Evolutionary conservation across 305 asterid genomes (phyloP).

Genomic region (Rubia peregrina): DNA sequence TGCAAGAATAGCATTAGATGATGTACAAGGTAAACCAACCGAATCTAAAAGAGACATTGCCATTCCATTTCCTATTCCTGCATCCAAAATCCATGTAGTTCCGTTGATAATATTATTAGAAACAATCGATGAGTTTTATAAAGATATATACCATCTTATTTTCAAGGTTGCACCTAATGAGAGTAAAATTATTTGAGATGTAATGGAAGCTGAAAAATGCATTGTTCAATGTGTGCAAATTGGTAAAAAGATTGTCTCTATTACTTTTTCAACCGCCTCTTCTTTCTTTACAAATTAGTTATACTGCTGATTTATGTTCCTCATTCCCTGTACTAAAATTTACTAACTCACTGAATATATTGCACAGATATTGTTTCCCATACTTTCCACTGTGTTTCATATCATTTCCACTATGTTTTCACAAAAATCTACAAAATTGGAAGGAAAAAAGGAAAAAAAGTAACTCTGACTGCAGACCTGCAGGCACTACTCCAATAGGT

Average conservation of each 20-base stretch:
- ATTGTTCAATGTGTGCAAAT: background rate
- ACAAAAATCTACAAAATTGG: background rate
- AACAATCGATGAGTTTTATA: background rate
- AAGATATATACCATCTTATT: background rate
- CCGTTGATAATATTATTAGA: background rate
- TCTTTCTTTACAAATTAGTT: background rate
- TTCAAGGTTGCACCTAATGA: background rate
- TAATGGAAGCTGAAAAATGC: background rate
- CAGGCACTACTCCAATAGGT: slow-evolving; percentile 91
- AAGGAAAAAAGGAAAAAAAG: background rate
- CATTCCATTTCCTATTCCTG: slow-evolving; percentile 98
- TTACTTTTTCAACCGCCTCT: background rate
- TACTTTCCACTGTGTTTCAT: background rate
- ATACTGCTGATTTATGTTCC: background rate
- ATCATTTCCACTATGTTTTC: background rate
- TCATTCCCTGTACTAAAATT: background rate
- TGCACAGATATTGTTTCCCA: background rate
- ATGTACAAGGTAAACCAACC: slow-evolving; percentile 69
- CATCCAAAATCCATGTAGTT: slow-evolving; percentile 9
- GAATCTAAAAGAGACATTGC: slow-evolving; percentile 84
- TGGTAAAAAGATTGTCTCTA: background rate
- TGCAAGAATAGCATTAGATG: slow-evolving; percentile 64
- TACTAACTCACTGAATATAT: background rate
- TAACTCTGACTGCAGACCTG: slow-evolving; percentile 39
- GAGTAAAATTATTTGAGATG: background rate